phyloP scores from a whole-genome alignment of 2,329 filamentous ascomycete species.

The Clarireedia monteithiana region DNA sequence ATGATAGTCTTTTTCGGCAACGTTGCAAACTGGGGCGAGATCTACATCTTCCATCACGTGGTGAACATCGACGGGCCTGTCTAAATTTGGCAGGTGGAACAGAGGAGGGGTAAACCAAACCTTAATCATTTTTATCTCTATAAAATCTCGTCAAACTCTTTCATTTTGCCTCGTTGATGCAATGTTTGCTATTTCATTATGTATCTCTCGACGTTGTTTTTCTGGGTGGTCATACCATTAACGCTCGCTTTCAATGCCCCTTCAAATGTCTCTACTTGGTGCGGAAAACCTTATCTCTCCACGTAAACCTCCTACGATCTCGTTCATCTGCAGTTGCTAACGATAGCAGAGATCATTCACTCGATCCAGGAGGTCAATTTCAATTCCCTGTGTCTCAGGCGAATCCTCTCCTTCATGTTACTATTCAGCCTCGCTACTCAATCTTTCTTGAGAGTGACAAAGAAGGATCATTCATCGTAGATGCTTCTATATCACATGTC shows the following conservation, averaged over 20 bases:
- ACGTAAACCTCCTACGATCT: conserved; percentile 25
- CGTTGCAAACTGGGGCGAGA: not conserved
- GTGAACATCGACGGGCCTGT: not conserved
- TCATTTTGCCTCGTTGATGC: not conserved
- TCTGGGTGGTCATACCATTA: not conserved
- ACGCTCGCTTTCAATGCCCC: conserved; percentile 18
- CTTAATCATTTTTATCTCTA: no score
- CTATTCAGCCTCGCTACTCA: conserved; percentile 38
- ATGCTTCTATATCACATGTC: conserved; percentile 33
- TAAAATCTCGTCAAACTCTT: no score
- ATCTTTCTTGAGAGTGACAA: conserved; percentile 38
- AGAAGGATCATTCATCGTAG: conserved; percentile 34
- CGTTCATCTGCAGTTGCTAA: not conserved
- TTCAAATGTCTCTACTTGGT: conserved; percentile 23
- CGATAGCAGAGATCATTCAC: conserved; percentile 34
- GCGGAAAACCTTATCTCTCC: conserved; percentile 39
- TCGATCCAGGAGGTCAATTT: conserved; percentile 41
- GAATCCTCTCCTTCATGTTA: conserved; percentile 34
- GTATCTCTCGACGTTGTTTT: not conserved
- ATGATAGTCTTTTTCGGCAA: not conserved
- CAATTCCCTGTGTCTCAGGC: conserved; percentile 32
- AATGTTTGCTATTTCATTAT: not conserved
- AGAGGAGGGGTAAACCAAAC: conserved; percentile 1
- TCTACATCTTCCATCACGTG: not conserved
- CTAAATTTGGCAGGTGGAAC: not conserved